Percentiles rank a stretch among this genome's conserved stretches.
Conservation (phyloP, 345 rosid genomes). For the Erysimum cheiranthoides region DNA sequence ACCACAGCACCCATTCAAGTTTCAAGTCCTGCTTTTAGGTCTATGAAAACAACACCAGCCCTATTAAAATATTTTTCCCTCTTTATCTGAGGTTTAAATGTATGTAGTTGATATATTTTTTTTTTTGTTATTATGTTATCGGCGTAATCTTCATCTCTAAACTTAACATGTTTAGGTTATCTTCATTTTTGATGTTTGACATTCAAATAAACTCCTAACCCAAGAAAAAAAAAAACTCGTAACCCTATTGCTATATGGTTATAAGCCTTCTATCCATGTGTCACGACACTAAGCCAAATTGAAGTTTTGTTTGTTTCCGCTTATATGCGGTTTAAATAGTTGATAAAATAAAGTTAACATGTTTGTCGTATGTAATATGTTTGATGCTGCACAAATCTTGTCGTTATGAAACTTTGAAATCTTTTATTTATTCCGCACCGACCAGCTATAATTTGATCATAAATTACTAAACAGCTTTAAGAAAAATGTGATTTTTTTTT, state of each 20-base stretch:
- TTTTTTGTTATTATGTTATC: background rate
- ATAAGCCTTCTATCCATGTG: background rate
- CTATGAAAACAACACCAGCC: slow-evolving; percentile 15
- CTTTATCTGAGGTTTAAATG: background rate
- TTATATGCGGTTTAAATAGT: background rate
- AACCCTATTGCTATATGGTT: background rate
- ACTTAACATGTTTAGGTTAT: background rate
- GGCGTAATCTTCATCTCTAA: background rate
- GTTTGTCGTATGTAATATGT: slow-evolving; percentile 16
- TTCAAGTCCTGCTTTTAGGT: background rate
- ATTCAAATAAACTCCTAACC: background rate
- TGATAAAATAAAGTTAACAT: background rate
- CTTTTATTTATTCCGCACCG: slow-evolving; percentile 6
- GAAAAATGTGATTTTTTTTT: too few species aligned
- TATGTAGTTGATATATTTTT: background rate
- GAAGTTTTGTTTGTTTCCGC: background rate
- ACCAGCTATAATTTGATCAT: slow-evolving; percentile 7
- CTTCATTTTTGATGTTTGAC: background rate
- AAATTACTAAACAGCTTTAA: background rate
- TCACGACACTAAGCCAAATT: slow-evolving; percentile 15
- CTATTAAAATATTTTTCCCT: background rate
- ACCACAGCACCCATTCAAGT: background rate
- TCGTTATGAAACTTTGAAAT: background rate
- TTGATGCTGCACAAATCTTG: slow-evolving; percentile 5
- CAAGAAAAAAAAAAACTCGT: too few species aligned